Conservation (phyloP, 306 rosid genomes). For the Rosa persica region DNA sequence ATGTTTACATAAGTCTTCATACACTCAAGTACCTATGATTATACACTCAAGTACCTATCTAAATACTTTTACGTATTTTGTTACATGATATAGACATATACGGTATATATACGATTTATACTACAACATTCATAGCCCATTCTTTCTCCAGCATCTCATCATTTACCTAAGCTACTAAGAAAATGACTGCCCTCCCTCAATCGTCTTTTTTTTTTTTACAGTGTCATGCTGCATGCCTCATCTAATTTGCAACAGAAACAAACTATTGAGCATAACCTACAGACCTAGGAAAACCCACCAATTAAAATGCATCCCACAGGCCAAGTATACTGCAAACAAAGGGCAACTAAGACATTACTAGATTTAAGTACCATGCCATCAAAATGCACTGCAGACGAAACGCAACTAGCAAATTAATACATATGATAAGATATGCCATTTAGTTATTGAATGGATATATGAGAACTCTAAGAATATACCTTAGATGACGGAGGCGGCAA, state of each 20-base stretch:
- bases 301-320: background rate
- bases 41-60: too few species aligned
- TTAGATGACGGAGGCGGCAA: constrained; percentile 42
- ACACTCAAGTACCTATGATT: too few species aligned
- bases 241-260: background rate
- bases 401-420: background rate
- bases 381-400: constrained; percentile 14
- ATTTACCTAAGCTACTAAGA: background rate
- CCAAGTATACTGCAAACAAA: background rate
- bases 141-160: background rate
- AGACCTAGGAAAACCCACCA: background rate
- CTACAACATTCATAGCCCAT: too few species aligned
- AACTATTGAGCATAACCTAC: background rate
- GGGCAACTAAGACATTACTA: background rate
- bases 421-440: background rate
- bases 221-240: constrained; percentile 2
- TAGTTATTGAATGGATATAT: background rate
- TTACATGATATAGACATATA: too few species aligned
- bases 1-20: too few species aligned
- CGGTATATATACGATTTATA: too few species aligned
- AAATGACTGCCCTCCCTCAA: background rate
- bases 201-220: background rate
- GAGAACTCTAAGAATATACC: constrained; percentile 25
- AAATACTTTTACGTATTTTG: too few species aligned
- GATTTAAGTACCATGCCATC: background rate